Base-by-base conservation (phyloP, 2,329 filamentous ascomycete genomes). In the Talaromyces sp. region DNA sequence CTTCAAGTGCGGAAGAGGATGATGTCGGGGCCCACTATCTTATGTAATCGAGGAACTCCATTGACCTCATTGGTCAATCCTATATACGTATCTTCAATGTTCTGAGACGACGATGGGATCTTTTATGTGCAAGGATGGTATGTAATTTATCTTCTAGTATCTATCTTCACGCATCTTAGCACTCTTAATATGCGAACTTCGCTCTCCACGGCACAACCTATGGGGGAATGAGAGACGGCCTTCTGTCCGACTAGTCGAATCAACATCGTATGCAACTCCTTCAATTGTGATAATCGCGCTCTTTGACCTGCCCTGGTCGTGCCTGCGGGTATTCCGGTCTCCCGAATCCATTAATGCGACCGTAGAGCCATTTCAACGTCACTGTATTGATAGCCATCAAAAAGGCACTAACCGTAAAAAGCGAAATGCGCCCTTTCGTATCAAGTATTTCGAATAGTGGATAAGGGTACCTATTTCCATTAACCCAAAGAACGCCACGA, bases 361-460 rank as follows among this genome's bases (percentile, higher is more conserved):
- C 82, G 73, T 95, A 89, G 1, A 89, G 61, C 80, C 81, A 87
- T 69, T 91, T 88, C 62, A 96, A 75, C 9, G 79, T 73, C 21
- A 83, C 75, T 0, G 89, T 92, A 63, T 85, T 90, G 2, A 78
- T 70, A 2, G 88, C 86, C 84, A 95, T 92, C 15, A 89, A 73
- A 1, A 81, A 67, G 0, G 89, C 91, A 41, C 89, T 88, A 17
- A 83, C 75, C 0, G 79, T 79, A 64, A 95, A 96, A 9, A 96
- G 77, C 0, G 82, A 74, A 8, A 85, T 76, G 19, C 92, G 82
- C 67, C 91, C 86, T 51, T 76, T 69, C 0, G 84, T 88, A 52
- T 78, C 80, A 41, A 95, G 75, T 45, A 89, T 70, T 8, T 79
- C 85, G 63, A 97, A 93, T 25, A 96, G 81, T 1, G 92, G 91